Evolutionary conservation across 1,284 basidiomycete species (phyloP).

Genomic region (Caloboletus inedulis): DNA sequence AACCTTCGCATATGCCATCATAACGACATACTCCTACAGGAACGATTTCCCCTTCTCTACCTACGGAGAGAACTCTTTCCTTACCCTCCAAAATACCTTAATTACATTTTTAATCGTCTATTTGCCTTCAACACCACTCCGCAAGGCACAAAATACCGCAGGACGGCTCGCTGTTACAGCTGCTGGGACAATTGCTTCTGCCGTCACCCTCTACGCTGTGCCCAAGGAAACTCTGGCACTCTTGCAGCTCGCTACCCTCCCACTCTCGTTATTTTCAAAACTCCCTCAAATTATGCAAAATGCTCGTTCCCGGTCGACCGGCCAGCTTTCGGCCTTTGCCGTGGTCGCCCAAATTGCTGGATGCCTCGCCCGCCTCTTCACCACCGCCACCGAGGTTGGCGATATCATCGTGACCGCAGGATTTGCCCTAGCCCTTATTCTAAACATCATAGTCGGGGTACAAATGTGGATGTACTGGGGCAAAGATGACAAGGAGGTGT

Average conservation of each 20-base stretch:
- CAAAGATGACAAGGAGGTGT: slow-evolving; percentile 43
- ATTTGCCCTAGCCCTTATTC: slow-evolving; percentile 72
- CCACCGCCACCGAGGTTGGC: slow-evolving; percentile 81
- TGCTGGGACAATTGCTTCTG: slow-evolving; percentile 39
- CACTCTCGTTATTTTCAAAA: slow-evolving; percentile 83
- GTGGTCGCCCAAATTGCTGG: slow-evolving; percentile 81
- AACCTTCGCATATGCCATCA: slow-evolving; percentile 84
- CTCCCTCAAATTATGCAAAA: slow-evolving; percentile 86
- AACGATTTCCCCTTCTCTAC: slow-evolving; percentile 90
- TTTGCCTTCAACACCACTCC: slow-evolving; percentile 42
- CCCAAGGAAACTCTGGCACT: slow-evolving; percentile 55
- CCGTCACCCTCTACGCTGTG: slow-evolving; percentile 47
- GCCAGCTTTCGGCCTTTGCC: slow-evolving; percentile 87
- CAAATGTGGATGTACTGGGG: slow-evolving; percentile 88
- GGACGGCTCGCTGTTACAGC: slow-evolving; percentile 40
- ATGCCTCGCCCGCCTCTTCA: slow-evolving; percentile 86
- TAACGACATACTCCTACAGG: slow-evolving; percentile 80
- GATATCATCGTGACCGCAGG: slow-evolving; percentile 77
- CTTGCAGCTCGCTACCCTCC: slow-evolving; percentile 77
- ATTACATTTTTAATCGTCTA: slow-evolving; percentile 80
- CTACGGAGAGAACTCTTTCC: slow-evolving; percentile 91
- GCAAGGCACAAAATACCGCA: slow-evolving; percentile 28
- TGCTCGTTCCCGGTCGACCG: slow-evolving; percentile 69
- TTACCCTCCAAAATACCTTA: slow-evolving; percentile 79
- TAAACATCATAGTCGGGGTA: slow-evolving; percentile 76